Percentiles rank a stretch among this genome's conserved stretches.
These are phyloP conservation scores for Schoenoplectus tabernaemontani DNA, from an alignment of 202 grass and related monocot species.

Conservation along the genomic window DNA sequence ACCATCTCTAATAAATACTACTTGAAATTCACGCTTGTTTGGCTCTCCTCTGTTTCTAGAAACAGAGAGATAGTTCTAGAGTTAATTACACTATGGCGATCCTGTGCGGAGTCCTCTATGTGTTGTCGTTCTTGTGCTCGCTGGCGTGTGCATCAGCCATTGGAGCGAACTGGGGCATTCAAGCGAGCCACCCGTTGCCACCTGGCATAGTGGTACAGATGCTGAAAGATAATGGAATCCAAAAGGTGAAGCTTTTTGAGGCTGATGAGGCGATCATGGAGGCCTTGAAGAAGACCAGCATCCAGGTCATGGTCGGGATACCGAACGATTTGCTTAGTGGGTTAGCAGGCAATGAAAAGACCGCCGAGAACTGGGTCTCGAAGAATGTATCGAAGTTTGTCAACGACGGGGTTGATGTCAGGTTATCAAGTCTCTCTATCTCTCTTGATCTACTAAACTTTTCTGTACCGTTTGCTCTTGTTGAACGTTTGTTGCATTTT, in stretches of 20 bases:
- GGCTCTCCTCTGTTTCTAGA: not conserved
- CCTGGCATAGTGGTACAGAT: slow-evolving; percentile 57
- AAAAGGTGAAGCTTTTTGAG: slow-evolving; percentile 91
- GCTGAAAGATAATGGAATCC: slow-evolving; percentile 72
- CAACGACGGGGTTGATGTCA: slow-evolving; percentile 78
- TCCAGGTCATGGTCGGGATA: slow-evolving; percentile 98
- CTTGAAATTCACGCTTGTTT: not conserved
- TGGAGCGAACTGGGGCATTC: slow-evolving; percentile 89
- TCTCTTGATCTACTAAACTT: not conserved
- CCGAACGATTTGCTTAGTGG: slow-evolving; percentile 70
- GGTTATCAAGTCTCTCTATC: slow-evolving; percentile 24
- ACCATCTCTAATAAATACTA: not conserved
- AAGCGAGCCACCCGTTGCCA: slow-evolving; percentile 73
- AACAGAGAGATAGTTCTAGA: slow-evolving; percentile 6
- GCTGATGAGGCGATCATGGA: slow-evolving; percentile 47
- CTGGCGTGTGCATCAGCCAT: slow-evolving; percentile 29
- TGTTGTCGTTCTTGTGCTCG: slow-evolving; percentile 16
- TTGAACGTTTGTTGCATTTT: not conserved
- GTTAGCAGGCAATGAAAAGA: slow-evolving; percentile 41
- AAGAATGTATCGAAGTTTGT: slow-evolving; percentile 65
- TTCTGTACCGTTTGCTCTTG: not conserved
- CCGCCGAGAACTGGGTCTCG: slow-evolving; percentile 61
- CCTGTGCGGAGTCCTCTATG: not conserved
- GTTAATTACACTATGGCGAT: slow-evolving; percentile 18
- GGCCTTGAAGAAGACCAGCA: slow-evolving; percentile 37